phyloP scores from a whole-genome alignment of 371 early-diverging fungal species.

The Syncephalastrum contaminatum region DNA sequence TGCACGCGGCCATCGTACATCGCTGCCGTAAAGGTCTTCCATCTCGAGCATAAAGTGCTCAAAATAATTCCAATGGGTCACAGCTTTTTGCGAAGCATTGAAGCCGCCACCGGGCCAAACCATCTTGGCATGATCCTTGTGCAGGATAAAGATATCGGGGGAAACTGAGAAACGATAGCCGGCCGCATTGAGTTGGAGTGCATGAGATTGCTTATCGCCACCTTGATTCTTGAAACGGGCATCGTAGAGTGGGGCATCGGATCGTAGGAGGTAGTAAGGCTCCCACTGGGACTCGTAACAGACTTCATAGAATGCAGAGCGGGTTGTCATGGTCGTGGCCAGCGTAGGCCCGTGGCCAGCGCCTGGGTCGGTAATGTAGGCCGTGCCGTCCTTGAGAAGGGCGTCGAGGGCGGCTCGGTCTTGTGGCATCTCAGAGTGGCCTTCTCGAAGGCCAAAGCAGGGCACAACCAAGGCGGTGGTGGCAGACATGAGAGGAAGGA shows the following conservation, averaged over 20 bases:
- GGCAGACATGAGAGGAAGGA: constrained; percentile 27
- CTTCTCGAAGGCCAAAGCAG: constrained; percentile 53
- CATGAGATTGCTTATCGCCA: constrained; percentile 68
- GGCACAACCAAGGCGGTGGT: constrained; percentile 54
- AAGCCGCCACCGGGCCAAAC: constrained; percentile 61
- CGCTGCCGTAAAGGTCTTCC: constrained; percentile 45
- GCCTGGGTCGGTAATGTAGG: constrained; percentile 64
- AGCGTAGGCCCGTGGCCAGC: constrained; percentile 64
- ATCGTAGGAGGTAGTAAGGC: constrained; percentile 59
- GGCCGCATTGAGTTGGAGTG: constrained; percentile 59
- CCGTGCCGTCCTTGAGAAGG: constrained; percentile 39
- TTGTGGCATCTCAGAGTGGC: constrained; percentile 25
- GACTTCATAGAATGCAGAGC: constrained; percentile 48
- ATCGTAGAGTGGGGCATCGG: constrained; percentile 53
- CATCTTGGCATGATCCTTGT: constrained; percentile 59
- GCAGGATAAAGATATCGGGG: constrained; percentile 54
- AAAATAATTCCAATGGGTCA: constrained; percentile 52
- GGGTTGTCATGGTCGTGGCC: constrained; percentile 24
- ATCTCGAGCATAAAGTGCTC: constrained; percentile 53
- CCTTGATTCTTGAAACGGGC: constrained; percentile 66
- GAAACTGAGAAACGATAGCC: constrained; percentile 54
- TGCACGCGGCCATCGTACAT: constrained; percentile 59
- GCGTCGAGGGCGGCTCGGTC: constrained; percentile 16
- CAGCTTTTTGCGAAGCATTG: constrained; percentile 39
- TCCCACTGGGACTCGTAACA: constrained; percentile 76